A percentile compares a stretch with the other conserved stretches of the same genome.
Conservation (phyloP, 306 rosid genomes). For the Cucurbita moschata region DNA sequence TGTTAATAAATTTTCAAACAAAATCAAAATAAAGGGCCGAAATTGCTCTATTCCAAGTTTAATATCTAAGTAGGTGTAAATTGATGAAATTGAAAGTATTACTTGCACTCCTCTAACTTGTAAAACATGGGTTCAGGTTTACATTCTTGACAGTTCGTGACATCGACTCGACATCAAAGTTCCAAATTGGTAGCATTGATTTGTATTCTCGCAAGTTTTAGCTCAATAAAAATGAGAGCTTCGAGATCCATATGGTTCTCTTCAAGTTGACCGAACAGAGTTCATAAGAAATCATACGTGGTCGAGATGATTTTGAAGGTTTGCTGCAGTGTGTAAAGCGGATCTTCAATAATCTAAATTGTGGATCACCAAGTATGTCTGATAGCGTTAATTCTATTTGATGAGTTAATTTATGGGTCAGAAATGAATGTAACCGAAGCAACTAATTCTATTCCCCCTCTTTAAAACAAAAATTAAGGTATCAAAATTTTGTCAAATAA, state of each 20-base stretch:
- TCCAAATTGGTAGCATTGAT: constrained; percentile 81
- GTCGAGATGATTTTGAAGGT: not conserved
- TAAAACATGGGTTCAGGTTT: constrained; percentile 37
- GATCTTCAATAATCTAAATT: not conserved
- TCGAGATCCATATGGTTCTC: not conserved
- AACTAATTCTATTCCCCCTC: not conserved
- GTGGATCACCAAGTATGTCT: not conserved
- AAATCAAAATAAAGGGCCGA: too few species aligned
- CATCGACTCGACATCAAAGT: constrained; percentile 40
- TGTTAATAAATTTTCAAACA: too few species aligned
- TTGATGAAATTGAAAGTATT: too few species aligned
- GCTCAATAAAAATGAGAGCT: not conserved
- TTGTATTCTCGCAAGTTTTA: constrained; percentile 29
- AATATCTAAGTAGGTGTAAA: too few species aligned
- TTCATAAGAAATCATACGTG: not conserved
- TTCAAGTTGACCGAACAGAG: not conserved
- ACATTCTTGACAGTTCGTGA: constrained; percentile 56
- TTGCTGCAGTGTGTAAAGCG: not conserved
- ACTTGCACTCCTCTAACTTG: not conserved
- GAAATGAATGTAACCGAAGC: not conserved
- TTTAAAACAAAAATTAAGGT: not conserved
- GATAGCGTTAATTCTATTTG: not conserved
- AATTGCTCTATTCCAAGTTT: too few species aligned
- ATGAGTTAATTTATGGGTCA: not conserved
- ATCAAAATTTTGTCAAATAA: too few species aligned